Conservation (phyloP, 2,329 filamentous ascomycete genomes). For the Aspergillus pseudonomiae region DNA sequence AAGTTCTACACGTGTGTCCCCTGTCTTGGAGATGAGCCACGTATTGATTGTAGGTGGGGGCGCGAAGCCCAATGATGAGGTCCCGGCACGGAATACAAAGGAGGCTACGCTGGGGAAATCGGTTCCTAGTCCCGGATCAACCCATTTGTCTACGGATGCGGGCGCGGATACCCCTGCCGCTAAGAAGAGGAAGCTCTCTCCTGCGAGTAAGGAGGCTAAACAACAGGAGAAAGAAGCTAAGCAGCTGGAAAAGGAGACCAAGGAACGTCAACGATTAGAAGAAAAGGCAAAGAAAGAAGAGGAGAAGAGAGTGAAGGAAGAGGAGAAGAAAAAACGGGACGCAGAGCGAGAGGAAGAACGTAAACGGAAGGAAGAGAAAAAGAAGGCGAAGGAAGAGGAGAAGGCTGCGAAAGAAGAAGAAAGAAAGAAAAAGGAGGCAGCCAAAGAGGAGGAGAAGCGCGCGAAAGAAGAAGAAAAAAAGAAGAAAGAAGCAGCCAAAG, state of each 20-base stretch:
- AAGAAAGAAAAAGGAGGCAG: constrained; percentile 45
- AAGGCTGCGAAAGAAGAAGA: constrained; percentile 53
- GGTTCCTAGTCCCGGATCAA: neutral
- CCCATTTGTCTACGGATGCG: neutral
- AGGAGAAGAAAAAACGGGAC: constrained; percentile 46
- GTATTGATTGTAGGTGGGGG: neutral
- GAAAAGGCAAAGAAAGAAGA: constrained; percentile 25
- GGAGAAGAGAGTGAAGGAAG: constrained; percentile 44
- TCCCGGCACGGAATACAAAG: neutral
- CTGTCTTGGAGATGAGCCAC: neutral
- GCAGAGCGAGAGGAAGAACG: constrained; percentile 36
- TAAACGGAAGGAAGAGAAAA: constrained; percentile 39
- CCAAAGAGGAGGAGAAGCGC: constrained; percentile 47
- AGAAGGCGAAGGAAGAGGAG: constrained; percentile 49
- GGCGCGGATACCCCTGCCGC: constrained; percentile 17
- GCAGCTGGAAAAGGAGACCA: constrained; percentile 29
- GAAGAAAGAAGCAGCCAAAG: constrained; percentile 41
- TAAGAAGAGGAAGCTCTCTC: constrained; percentile 40
- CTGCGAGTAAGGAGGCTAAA: constrained; percentile 31
- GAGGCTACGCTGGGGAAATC: neutral
- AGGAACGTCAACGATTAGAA: constrained; percentile 28
- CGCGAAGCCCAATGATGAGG: neutral
- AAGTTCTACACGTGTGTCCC: neutral
- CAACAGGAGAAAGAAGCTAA: constrained; percentile 27
- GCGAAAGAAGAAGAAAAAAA: constrained; percentile 51